Conservation (phyloP, 2,329 filamentous ascomycete genomes). For the Ophiostoma populinum region DNA sequence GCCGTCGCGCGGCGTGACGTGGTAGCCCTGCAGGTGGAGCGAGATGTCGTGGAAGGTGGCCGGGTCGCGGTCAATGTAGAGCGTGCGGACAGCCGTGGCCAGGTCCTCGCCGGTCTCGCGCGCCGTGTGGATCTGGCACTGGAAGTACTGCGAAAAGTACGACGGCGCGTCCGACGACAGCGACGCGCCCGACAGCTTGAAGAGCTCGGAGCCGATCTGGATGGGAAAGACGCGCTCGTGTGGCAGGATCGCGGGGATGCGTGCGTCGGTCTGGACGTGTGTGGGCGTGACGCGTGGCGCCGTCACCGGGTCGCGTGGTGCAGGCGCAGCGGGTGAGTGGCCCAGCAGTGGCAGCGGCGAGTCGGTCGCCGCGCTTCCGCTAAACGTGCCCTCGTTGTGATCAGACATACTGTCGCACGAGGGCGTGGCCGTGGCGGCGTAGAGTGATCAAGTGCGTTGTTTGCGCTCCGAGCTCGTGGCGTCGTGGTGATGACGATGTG, state of each 20-base stretch:
- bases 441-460: no score
- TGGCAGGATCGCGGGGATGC: slow-evolving; percentile 41
- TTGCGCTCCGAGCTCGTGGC: no score
- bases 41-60: slow-evolving; percentile 78
- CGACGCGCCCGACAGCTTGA: slow-evolving; percentile 56
- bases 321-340: no score
- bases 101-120: slow-evolving; percentile 35
- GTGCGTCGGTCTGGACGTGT: not conserved
- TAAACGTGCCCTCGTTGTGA: no score
- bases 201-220: slow-evolving; percentile 55
- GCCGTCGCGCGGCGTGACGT: slow-evolving; percentile 64
- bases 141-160: slow-evolving; percentile 91
- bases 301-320: not conserved
- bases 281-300: not conserved
- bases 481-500: no score
- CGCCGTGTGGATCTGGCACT: slow-evolving; percentile 55
- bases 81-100: slow-evolving; percentile 43
- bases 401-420: no score
- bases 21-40: slow-evolving; percentile 81
- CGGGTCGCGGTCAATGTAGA: slow-evolving; percentile 92
- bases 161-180: slow-evolving; percentile 72
- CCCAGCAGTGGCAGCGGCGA: no score
- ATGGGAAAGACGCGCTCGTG: slow-evolving; percentile 60
- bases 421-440: no score
- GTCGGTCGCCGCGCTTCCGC: no score